Evolutionary conservation across 768 basidiomycete species (phyloP), one percentile per base, ranked within the genome.

Genomic region (Termitomyces sp.): DNA sequence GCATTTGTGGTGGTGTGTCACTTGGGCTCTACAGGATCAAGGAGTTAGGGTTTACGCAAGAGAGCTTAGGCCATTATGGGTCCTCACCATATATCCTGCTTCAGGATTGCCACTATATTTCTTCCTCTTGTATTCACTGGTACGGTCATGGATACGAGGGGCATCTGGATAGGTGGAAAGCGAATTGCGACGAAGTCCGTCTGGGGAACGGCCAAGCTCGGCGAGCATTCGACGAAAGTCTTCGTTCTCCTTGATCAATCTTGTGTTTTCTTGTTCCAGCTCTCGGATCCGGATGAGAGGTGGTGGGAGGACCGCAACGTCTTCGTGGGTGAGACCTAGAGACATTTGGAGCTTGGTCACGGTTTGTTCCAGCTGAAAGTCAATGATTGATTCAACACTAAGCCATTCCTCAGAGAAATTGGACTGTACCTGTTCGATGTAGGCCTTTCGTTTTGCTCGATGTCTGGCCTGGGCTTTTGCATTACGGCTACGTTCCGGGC

Each of bases 401-500:
- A 38, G 51, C n/a, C 24, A 6, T 32, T n/a, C 11, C 7, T 18
- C 13, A 28, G 42, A 33, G 8, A 22, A 58, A 44, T 15, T 58
- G 40, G 32, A 39, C 68, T 78, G 24, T 57, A 91, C 92, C 83
- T 92, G 90, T 67, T 94, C 91, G 70, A 94, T 93, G 79, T 94
- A 94, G 12, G 92, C 92, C 78, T 94, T 94, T 76, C 92, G 84
- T 75, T 94, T 94, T 72, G 92, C 92, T 63, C 92, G 86, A 80
- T 94, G 92, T 68, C 92, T 80, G 39, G 92, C 92, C 78, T 94
- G 92, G 11, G 92, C 92, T 75, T 88, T 89, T 57, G 89, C 90
- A 78, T 92, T 92, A 79, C 90, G 88, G 82, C 88, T 90, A 67
- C 89, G 87, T 76, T 90, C 89, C 79, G 89, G 89, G 72, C 84